Evolutionary conservation across 148 eudicot species (phyloP), one percentile per base, ranked within the genome.

Genomic region (Fagopyrum tataricum): DNA sequence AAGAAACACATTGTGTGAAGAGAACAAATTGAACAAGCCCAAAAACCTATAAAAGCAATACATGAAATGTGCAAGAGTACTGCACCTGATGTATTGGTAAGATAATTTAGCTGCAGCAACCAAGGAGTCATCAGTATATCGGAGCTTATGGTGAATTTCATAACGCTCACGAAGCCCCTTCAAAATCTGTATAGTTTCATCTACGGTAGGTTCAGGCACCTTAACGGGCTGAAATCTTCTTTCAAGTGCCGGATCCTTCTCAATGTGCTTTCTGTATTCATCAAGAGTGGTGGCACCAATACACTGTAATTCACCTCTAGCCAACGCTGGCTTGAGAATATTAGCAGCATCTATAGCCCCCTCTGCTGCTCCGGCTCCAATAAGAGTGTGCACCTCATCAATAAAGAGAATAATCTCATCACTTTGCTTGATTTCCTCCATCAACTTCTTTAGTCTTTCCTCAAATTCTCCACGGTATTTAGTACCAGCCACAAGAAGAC

Each of bases 331-430:
- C 79, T 93, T 93, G 73, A 93, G 79, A 71, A 93, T 90, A 79
- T 93, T 93, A 68, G 98, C 98, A 80, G 98, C 98, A 84, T 93
- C 98, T 70, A 93, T 89, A 17, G 94, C 96, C 40, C 98, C 98
- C 82, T 93, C 98, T 43, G 96, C 98, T 40, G 96, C 94, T 76
- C 98, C 96, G 2, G 96, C 98, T 44, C 98, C 94, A 76, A 93
- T 89, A 80, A 93, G 78, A 52, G 98, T 93, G 83, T 93, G 98
- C 62, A 93, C 94, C 85, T 93, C 98, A 79, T 93, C 98, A 72
- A 93, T 90, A 76, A 93, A 93, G 20, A 93, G 79, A 71, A 93
- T 91, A 10, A 93, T 91, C 44, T 90, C 92, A 70, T 91, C 91
- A 40, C 91, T 89, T 77, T 93, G 90, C 73, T 86, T 93, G 44